Base-by-base conservation (phyloP, 1,284 basidiomycete genomes). In the Pseudozyma thailandica region DNA sequence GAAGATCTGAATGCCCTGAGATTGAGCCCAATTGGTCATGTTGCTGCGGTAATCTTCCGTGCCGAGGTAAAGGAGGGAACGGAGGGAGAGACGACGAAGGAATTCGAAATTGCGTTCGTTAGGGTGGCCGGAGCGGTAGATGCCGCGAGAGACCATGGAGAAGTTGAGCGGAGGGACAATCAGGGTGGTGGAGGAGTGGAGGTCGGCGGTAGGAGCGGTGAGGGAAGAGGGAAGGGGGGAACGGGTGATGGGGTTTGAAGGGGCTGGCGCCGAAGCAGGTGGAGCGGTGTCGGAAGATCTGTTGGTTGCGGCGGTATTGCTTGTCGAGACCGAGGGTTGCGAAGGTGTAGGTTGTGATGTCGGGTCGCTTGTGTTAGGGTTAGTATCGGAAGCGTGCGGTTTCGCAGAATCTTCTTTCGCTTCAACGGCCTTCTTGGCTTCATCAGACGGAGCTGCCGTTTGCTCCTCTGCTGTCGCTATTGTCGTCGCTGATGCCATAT, bases 91-190 rank as follows among this genome's bases (percentile, higher is more conserved):
- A 2, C 78, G 63, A 12, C 68, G 59, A 13, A 82, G 50, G 49
- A 82, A 82, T 18, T 64, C 71, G 31, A 79, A 81, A 39, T 82
- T 82, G 46, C 80, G 75, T 55, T 80, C 81, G 57, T 82, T 82
- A 12, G 81, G 81, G 45, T 82, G 80, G 18, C 81, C 81, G 13
- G 68, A 73, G 13, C 81, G 74, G 50, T 80, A 82, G 49, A 82
- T 70, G 35, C 80, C 81, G 43, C 64, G 61, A 1, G 73, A 69
- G 30, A 82, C 76, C 72, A 82, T 77, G 55, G 77, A 68, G 44
- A 82, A 82, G 71, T 82, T 82, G 45, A 82, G 69, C 6, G 81
- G 81, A 0, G 81, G 81, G 1, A 82, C 81, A 21, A 82, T 62
- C 20, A 79, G 55, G 18, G 56, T 46, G 25, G 42, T 45, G 2